Percentiles rank a stretch among this genome's conserved stretches.
phyloP scores from a whole-genome alignment of 768 basidiomycete genomes.

The Galerina marginata region DNA sequence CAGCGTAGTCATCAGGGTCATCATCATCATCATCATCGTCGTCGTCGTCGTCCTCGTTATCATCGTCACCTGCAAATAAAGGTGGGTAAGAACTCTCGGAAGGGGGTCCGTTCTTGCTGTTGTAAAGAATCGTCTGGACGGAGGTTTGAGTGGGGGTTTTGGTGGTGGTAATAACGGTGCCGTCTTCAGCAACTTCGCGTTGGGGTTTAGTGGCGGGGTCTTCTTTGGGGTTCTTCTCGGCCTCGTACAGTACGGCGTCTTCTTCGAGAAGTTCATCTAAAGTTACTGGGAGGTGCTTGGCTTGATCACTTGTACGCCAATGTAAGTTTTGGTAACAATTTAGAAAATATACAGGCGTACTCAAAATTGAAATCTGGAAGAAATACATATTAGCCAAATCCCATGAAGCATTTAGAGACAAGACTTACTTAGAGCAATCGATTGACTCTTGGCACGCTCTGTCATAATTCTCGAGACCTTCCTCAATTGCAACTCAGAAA shows the following conservation, averaged over 20 bases:
- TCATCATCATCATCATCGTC: background rate
- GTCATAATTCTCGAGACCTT: constrained; percentile 47
- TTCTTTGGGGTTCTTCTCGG: constrained; percentile 30
- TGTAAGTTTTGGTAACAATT: constrained; percentile 15
- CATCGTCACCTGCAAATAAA: background rate
- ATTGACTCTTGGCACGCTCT: constrained; percentile 50
- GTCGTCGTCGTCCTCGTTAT: background rate
- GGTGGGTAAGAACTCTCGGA: background rate
- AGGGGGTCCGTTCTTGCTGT: constrained; percentile 4
- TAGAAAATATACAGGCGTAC: constrained; percentile 24
- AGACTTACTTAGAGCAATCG: constrained; percentile 51
- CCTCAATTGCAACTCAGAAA: constrained; percentile 41
- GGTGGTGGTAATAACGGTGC: constrained; percentile 28
- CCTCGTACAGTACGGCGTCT: constrained; percentile 41
- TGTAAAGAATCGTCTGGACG: constrained; percentile 31
- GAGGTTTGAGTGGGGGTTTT: constrained; percentile 32
- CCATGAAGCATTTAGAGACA: background rate
- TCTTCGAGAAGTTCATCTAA: constrained; percentile 16
- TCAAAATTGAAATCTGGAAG: constrained; percentile 39
- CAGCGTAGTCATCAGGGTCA: background rate
- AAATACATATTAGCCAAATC: background rate
- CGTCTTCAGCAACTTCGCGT: constrained; percentile 26
- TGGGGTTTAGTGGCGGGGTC: constrained; percentile 26
- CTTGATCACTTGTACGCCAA: constrained; percentile 25
- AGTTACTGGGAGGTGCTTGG: constrained; percentile 29